Percentiles rank a stretch among this genome's conserved stretches.
Conservation (phyloP, 2,329 filamentous ascomycete species). For the Verticillium nonalfalfae region DNA sequence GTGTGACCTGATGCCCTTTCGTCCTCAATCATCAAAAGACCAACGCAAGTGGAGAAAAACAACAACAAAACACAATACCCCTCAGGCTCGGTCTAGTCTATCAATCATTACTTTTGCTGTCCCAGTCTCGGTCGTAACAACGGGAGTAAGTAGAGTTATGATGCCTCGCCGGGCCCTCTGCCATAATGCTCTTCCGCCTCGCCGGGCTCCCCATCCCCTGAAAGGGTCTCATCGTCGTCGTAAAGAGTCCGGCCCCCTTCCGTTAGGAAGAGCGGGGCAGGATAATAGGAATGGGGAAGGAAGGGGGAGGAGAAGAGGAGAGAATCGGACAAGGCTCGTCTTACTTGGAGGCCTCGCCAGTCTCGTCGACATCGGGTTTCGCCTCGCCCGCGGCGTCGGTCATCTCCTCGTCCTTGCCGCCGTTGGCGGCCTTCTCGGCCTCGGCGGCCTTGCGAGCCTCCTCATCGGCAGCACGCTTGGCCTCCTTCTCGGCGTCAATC, state of each 20-base stretch:
- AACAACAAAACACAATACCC: conserved; percentile 8
- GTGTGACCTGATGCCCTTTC: conserved; percentile 11
- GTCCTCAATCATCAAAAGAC: neutral
- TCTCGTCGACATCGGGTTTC: conserved; percentile 44
- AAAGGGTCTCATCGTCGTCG: neutral
- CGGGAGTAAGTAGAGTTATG: neutral
- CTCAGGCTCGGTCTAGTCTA: conserved; percentile 12
- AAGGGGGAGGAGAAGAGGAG: too few relatives aligned
- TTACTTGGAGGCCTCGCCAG: conserved; percentile 22
- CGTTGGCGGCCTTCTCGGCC: conserved; percentile 40
- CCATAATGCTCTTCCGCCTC: neutral
- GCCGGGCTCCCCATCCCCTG: neutral
- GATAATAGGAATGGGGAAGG: too few relatives aligned
- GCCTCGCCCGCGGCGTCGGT: conserved; percentile 47
- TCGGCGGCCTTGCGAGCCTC: conserved; percentile 48
- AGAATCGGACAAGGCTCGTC: neutral
- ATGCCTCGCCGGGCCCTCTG: neutral
- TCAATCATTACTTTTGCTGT: conserved; percentile 7
- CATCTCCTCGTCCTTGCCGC: conserved; percentile 55
- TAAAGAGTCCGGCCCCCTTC: neutral
- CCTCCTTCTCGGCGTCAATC: conserved; percentile 70
- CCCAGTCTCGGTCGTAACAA: neutral
- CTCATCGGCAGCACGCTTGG: conserved; percentile 60
- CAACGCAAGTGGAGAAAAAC: neutral
- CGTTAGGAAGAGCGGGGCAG: neutral